Conservation (phyloP, 257 asterid genomes). For the Petunia axillaris region DNA sequence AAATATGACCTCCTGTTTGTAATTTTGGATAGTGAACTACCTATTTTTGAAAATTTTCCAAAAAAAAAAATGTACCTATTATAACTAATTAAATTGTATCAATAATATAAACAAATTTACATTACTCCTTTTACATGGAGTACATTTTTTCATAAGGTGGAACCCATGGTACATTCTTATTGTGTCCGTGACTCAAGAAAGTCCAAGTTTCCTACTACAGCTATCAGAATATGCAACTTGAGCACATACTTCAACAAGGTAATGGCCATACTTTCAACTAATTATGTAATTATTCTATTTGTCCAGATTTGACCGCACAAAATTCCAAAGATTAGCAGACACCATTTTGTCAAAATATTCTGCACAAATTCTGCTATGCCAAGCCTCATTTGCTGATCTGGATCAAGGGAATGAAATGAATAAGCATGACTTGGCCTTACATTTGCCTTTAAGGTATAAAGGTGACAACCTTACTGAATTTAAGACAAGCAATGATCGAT, state of each 20-base stretch:
- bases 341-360: background rate
- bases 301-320: background rate
- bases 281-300: too few relatives aligned
- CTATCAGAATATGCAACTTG: too few relatives aligned
- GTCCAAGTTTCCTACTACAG: too few relatives aligned
- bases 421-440: background rate
- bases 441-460: background rate
- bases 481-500: background rate
- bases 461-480: background rate
- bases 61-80: too few relatives aligned
- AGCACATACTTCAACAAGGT: too few relatives aligned
- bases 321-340: background rate
- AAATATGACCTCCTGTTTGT: too few relatives aligned
- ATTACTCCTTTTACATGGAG: too few relatives aligned
- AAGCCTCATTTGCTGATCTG: background rate
- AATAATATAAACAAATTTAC: too few relatives aligned
- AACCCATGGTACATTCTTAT: conserved; percentile 14
- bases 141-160: conserved; percentile 3
- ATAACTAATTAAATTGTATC: too few relatives aligned
- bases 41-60: too few relatives aligned
- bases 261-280: background rate
- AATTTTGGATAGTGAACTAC: too few relatives aligned
- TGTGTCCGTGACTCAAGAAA: conserved; percentile 23
- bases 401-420: background rate
- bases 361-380: background rate